phyloP scores from a whole-genome alignment of 305 asterid genomes.

The Fraxinus albicans region DNA sequence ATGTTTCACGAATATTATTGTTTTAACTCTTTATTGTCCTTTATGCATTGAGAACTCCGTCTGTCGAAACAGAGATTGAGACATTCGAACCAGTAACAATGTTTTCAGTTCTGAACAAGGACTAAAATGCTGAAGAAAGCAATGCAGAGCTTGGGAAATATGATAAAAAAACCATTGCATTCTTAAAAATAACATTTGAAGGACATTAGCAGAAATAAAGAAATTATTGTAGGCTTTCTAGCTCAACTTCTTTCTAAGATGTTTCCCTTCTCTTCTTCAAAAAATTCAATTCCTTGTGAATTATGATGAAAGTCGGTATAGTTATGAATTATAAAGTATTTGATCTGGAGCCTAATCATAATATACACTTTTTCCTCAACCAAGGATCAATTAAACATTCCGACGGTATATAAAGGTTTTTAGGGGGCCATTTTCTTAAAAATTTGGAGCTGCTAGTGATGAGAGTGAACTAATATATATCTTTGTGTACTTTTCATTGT shows the following conservation, averaged over 20 bases:
- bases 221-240: neutral
- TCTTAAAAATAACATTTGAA: neutral
- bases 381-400: neutral
- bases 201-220: neutral
- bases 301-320: neutral
- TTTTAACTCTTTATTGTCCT: neutral
- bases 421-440: neutral
- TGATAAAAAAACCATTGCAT: neutral
- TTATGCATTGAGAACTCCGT: neutral
- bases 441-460: neutral
- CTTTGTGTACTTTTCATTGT: neutral
- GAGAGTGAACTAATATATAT: neutral
- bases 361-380: neutral
- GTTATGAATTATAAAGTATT: neutral
- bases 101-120: neutral
- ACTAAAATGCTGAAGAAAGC: neutral
- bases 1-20: neutral
- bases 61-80: neutral
- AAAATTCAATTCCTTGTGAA: neutral
- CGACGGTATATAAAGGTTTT: neutral
- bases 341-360: neutral
- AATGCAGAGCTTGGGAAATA: neutral
- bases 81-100: neutral
- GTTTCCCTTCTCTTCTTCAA: neutral
- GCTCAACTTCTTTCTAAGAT: neutral